Evolutionary conservation across 257 asterid genomes (phyloP), one percentile per base, ranked within the genome.

Genomic region (Dorcoceras hygrometricum): DNA sequence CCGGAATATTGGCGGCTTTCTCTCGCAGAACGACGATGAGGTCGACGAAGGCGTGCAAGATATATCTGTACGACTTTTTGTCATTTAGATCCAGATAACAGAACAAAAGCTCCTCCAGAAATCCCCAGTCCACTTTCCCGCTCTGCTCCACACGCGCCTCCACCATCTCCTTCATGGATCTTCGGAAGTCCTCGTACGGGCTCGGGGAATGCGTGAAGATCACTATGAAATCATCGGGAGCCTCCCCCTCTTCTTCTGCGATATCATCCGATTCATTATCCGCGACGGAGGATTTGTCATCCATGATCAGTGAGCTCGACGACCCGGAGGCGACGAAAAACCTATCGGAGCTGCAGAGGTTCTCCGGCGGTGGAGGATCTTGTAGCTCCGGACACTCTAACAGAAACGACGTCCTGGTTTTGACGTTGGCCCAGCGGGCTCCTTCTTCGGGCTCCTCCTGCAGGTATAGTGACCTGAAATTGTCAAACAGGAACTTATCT

Each of bases 31-130:
- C 67, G 6, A 81, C 82, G 54, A 81, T 63, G 59, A 87, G 34
- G 68, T 91, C 95, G 16, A 85, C 98, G 14, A 89, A 91, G 0
- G 98, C 95, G 58, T 83, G 59, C 12, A 87, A 79, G 60, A 91
- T 85, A 73, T 51, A 85, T 68, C 76, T 68, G 27, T 79, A 77
- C 4, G 89, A 76, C 55, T 82, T 87, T 80, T 79, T 85, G 29
- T 85, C 82, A 59, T 91, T 89, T 80, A 88, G 51, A 69, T 91
- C 82, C 80, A 91, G 64, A 55, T 80, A 89, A 57, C 94, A 83
- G 60, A 89, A 81, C 80, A 91, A 60, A 31, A 91, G 79, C 82
- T 89, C 91, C 65, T 89, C 94, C 87, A 89, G 76, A 75, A 91
- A 91, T 48, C 77, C 82, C 96, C 96, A 89, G 10, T 91, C 83